Base-by-base conservation (phyloP, 73 alveolate species). In the Paramecium octaurelia region DNA sequence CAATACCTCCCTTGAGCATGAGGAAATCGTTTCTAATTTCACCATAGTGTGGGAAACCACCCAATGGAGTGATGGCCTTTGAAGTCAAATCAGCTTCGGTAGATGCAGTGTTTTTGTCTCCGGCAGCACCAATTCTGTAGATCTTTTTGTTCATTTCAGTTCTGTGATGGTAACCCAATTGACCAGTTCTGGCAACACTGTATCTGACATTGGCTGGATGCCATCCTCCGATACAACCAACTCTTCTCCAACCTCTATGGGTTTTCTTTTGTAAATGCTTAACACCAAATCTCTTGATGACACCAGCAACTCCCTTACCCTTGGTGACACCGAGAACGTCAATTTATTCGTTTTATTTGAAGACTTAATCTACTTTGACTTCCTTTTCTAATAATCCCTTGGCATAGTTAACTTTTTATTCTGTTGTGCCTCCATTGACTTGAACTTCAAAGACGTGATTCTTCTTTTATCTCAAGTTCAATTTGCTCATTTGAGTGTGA, bases 221-320 rank as follows among this genome's bases (percentile, higher is more conserved):
- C 99, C 99, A 99, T 48, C 99, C 96, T 70, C 99, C 99, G 93
- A 99, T 98, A 97, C 99, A 99, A 58, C 99, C 99, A 83, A 99
- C 99, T 97, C 98, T 98, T 94, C 99, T 96, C 94, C 98, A 97
- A 83, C 99, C 99, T 96, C 99, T 99, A 94, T 99, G 99, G 86
- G 99, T 96, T 97, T 99, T 99, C 96, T 99, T 96, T 84, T 97
- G 98, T 92, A 99, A 97, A 60, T 98, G 98, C 86, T 98, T 98
- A 71, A 98, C 99, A 35, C 99, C 99, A 98, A 99, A 99, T 94
- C 99, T 98, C 91, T 96, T 95, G 95, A 97, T 97, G 92, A 99
- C 99, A 90, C 99, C 99, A 68, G 96, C 99, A 93, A 95, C 95
- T 88, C 99, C 99, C 93, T 99, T 98, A 73, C 99, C 99, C 93